phyloP scores from a whole-genome alignment of 2,329 filamentous ascomycete species.

The Phoma sp. region DNA sequence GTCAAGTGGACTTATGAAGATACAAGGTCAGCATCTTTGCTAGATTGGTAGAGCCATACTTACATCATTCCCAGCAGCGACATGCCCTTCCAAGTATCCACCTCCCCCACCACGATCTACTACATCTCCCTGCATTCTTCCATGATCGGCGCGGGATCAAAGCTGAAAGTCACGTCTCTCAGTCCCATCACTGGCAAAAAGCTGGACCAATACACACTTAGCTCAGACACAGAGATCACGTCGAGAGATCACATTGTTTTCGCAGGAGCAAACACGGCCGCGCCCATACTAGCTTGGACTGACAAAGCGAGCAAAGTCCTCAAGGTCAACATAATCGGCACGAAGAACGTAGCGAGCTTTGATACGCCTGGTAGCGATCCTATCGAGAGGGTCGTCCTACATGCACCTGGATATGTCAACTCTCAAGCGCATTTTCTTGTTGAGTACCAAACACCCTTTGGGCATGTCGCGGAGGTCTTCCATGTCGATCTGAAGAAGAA shows the following conservation, averaged over 20 bases:
- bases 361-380: conserved; percentile 48
- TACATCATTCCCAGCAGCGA: conserved; percentile 61
- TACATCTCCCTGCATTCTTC: conserved; percentile 75
- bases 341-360: conserved; percentile 53
- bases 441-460: conserved; percentile 72
- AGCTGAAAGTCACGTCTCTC: conserved; percentile 75
- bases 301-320: conserved; percentile 67
- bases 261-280: conserved; percentile 76
- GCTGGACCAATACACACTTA: conserved; percentile 72
- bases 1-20: conserved; percentile 81
- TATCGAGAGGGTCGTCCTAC: conserved; percentile 65
- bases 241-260: conserved; percentile 70
- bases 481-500: conserved; percentile 76
- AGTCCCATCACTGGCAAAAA: conserved; percentile 76
- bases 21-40: conserved; percentile 51
- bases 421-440: conserved; percentile 84
- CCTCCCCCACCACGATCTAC: conserved; percentile 72
- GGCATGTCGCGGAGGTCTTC: conserved; percentile 84
- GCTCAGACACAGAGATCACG: conserved; percentile 75
- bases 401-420: conserved; percentile 74
- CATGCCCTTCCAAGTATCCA: conserved; percentile 75
- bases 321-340: conserved; percentile 71
- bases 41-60: conserved; percentile 8
- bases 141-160: conserved; percentile 66
- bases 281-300: conserved; percentile 77